Base-by-base conservation (phyloP, 768 basidiomycete genomes). In the Lactarius sp. region DNA sequence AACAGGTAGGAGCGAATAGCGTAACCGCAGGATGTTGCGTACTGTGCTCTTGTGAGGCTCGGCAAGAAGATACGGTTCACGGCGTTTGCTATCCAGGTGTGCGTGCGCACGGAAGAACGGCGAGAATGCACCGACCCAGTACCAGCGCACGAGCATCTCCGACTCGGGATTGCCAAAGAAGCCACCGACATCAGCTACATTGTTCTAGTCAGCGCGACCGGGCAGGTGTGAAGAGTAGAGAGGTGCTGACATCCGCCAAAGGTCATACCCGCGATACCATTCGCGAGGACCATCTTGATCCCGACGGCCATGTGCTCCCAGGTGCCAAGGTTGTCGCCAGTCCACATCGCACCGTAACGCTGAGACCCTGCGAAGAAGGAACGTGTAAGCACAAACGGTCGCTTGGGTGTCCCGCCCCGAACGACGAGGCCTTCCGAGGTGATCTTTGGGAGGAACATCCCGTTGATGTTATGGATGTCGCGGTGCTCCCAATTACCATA, bases 21-120 rank as follows among this genome's bases (percentile, higher is more conserved):
- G 78, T 60, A 98, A 76, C 31, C 87, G 83, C 53, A 99, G 77
- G 56, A 87, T 81, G 66, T 92, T 86, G 42, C 87, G 84, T 50
- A 98, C 75, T 55, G 93, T 88, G 41, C 83, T 79, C 78, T 90
- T 92, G 79, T 91, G 88, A 3, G 95, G 94, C 69, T 97, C 87
- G 12, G 93, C 92, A 54, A 90, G 82, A 0, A 98, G 80, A 80
- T 87, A 99, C 1, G 96, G 96, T 75, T 99, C 97, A 44, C 97
- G 87, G 49, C 97, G 87, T 77, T 98, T 98, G 34, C 96, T 95
- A 73, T 99, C 97, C 70, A 98, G 87, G 74, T 98, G 96, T 12
- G 95, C 96, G 74, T 99, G 97, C 1, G 96, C 97, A 62, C 97
- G 85, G 87, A 98, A 95, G 85, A 99, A 99, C 6, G 97, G 96